Base-by-base conservation (phyloP, 2,329 filamentous ascomycete genomes). In the Pseudogymnoascus sp. region DNA sequence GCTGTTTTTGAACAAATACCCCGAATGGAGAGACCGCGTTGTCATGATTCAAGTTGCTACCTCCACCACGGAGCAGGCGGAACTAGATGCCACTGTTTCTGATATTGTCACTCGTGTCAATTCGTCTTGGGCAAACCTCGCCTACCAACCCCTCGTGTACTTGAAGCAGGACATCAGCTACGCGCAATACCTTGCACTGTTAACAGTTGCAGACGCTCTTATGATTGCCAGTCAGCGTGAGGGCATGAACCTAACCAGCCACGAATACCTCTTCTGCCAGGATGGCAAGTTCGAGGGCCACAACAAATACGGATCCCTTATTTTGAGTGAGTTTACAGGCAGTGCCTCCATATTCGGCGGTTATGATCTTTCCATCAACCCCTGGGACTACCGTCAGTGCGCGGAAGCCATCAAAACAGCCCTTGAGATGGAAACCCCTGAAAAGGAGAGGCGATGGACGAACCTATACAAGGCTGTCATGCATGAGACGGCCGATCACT, bases 91-190 rank as follows among this genome's bases (percentile, higher is more conserved):
- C 1, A 90, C 89, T 0, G 88, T 97, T 22, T 92, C 90, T 1
- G 92, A 97, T 72, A 97, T 97, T 71, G 92, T 96, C 65, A 96
- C 91, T 59, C 86, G 93, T 63, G 93, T 97, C 72, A 96, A 97
- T 73, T 94, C 91, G 0, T 86, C 86, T 0, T 92, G 92, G 80
- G 92, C 92, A 6, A 96, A 92, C 25, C 79, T 97, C 58, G 90
- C 91, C 0, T 94, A 97, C 70, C 92, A 96, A 70, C 93, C 93
- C 1, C 83, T 97, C 9, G 89, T 97, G 5, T 97, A 97, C 74
- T 79, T 97, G 60, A 92, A 95, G 74, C 93, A 97, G 73, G 93
- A 97, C 69, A 94, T 97, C 63, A 87, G 90, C 62, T 96, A 96
- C 71, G 81, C 89, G 0, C 92, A 97, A 71, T 97, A 97, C 69